Base-by-base conservation (phyloP, 2,329 filamentous ascomycete species). In the Fusarium subtropicale region DNA sequence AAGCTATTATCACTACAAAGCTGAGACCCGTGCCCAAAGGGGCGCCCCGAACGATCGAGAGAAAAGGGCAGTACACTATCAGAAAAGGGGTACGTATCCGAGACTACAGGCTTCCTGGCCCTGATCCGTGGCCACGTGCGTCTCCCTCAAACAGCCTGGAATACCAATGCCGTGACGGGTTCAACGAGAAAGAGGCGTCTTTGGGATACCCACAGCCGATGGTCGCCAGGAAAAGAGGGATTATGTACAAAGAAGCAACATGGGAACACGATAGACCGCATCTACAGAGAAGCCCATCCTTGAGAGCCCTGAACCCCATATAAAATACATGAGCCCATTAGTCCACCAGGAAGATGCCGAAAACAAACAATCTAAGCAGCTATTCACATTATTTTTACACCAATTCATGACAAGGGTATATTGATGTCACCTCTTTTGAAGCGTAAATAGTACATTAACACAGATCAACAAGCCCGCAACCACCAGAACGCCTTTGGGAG, bases 91-190 rank as follows among this genome's bases (percentile, higher is more conserved):
- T 77, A 12, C 74, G 74, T n/a, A 78, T 77, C 31, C 56, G 56
- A 38, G 73, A 78, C 22, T 78, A 76, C 46, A 73, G 54, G 41
- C 20, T 77, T 8, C 76, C 73, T 0, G 33, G 46, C 9, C 60
- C 51, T 16, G 28, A 34, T 16, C n/a, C 47, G 6, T 47, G 24
- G 38, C 47, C 44, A 3, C 51, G 44, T 7, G 38, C 41, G 13
- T 41, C 63, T 1, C 28, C 52, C 3, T 42, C 63, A 4, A 45
- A 26, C 28, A 74, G 66, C 24, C 38, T 45, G 5, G 68, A 73
- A 31, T 77, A 73, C 9, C 75, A 75, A 33, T 78, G 77, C 24
- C 68, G 76, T 12, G 78, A 79, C 59, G 76, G 77, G 1, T 79
- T 79, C 36, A 63, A 76, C 20, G 38, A 26, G 16, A 48, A 52